Base-by-base conservation (phyloP, 208 protist genomes). In the Wallacemonas sp. region DNA sequence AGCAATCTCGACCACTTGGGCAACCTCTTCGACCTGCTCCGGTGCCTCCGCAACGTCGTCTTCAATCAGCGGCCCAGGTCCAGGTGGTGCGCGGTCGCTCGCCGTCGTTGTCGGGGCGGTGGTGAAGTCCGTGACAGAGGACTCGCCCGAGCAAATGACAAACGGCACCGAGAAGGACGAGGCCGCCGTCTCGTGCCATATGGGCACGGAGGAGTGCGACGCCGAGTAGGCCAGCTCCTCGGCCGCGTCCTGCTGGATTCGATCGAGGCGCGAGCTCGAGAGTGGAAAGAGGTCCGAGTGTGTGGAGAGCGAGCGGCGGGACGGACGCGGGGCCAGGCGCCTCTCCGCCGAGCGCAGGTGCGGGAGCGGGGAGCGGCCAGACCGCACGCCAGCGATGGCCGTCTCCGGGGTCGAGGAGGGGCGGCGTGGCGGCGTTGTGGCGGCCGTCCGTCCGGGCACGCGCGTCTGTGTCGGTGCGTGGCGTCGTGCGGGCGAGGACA, bases 221-320 rank as follows among this genome's bases (percentile, higher is more conserved):
- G n/a, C 29, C 26, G 52, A 59, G 31, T 12, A 29, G 7, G 29
- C 4, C 31, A 59, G 52, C 22, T 59, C 52, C 4, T 41, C 52
- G 0, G 29, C 29, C 12, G 52, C 52, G 3, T 59, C 31, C 18
- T 59, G 52, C 52, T 59, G 52, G 3, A 59, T 33, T 29, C 28
- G 4, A 10, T 42, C 52, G 18, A 59, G 52, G 7, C 31, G 26
- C 18, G 52, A 59, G 14, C 12, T 39, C 14, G 52, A 59, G n/a
- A 59, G 31, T 42, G 52, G 52, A 25, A 59, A 59, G 18, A 14
- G 26, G 18, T 59, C 52, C n/a, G 52, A 59, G 31, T 59, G 52
- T 8, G n/a, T 3, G 11, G 52, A 59, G 29, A 59, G 52, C 26
- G 52, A 59, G 31, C 10, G 8, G 52, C 32, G 44, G 7, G 18